phyloP scores from a whole-genome alignment of 192 early-diverging fungal species.

The Phycomyces nitens region DNA sequence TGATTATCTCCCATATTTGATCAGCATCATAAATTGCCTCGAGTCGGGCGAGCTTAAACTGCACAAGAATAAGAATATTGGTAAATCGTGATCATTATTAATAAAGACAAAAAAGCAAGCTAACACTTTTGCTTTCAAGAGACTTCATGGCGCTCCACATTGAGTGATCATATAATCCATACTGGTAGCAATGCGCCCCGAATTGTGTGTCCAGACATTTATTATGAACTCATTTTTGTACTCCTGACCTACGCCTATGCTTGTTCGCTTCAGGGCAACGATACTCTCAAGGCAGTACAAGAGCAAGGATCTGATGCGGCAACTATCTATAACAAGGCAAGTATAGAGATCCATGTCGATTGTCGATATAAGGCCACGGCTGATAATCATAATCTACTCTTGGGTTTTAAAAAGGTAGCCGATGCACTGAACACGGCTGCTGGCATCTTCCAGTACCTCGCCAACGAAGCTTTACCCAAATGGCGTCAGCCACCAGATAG shows the following conservation, averaged over 20 bases:
- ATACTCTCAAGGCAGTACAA: conserved; percentile 15
- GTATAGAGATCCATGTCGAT: background rate
- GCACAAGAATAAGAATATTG: conserved; percentile 29
- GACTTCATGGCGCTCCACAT: conserved; percentile 56
- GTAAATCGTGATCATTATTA: background rate
- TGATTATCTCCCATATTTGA: conserved; percentile 49
- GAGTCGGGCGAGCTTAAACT: conserved; percentile 33
- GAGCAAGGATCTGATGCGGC: conserved; percentile 7
- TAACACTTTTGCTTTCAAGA: conserved; percentile 20
- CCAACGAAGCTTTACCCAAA: conserved; percentile 41
- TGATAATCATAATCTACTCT: background rate
- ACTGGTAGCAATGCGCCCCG: conserved; percentile 44
- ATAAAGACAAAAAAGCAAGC: background rate
- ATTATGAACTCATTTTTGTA: conserved; percentile 54
- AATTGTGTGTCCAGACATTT: conserved; percentile 42
- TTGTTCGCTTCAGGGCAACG: conserved; percentile 36
- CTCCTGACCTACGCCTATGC: conserved; percentile 55
- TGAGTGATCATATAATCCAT: conserved; percentile 43
- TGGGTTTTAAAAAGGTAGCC: conserved; percentile 35
- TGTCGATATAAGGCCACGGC: no score
- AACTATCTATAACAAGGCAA: conserved; percentile 17
- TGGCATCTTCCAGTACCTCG: conserved; percentile 50
- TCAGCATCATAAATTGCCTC: conserved; percentile 37
- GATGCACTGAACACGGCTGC: conserved; percentile 51
- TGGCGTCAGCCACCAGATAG: conserved; percentile 31